Evolutionary conservation across 306 rosid genomes (phyloP), one percentile per base, ranked within the genome.

Genomic region (Vigna radiata): DNA sequence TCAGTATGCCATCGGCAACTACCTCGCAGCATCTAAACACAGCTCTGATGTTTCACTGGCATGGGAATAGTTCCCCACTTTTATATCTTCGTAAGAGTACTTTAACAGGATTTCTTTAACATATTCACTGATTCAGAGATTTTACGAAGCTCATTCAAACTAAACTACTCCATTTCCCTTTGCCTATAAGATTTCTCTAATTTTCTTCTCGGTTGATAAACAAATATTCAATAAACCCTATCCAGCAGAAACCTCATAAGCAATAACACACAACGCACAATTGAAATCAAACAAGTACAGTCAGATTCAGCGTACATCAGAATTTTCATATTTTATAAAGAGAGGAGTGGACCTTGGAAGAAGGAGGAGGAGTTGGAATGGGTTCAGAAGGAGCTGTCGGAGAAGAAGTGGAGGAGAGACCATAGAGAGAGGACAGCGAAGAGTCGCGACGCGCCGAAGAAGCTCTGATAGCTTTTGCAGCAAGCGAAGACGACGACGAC

Each of bases 401-500:
- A 81, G 83, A 66, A 41, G 84, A 69, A 85, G 85, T n/a, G 77
- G 55, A 18, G 16, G 85, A 71, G 77, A 81, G 62, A 46, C 87
- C 89, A 37, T 95, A 95, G 25, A 91, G 91, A n/a, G 98, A 95
- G 53, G 98, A 95, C 21, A 92, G 90, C 5, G 98, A 92, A 54
- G 97, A 90, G 73, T 89, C 97, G 8, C 96, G 90, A 31, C 91
- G 85, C 0, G 98, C 93, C 31, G 98, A 95, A 41, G 98, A 95
- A 17, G 97, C 97, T 82, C 91, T 85, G 1, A 95, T 92, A 29
- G 97, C 98, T 82, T 90, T 95, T 3, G 98, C 98, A 7, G 98
- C 98, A 4, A 95, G 96, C 17, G 97, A 89, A 52, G 93, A 82
- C 7, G 92, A 89, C 4, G 36, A 29, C 1, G 89, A 71, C 14